Evolutionary conservation across 2,329 filamentous ascomycete genomes (phyloP), one percentile per base, ranked within the genome.

Genomic region (Ophiocordyceps robertsii): DNA sequence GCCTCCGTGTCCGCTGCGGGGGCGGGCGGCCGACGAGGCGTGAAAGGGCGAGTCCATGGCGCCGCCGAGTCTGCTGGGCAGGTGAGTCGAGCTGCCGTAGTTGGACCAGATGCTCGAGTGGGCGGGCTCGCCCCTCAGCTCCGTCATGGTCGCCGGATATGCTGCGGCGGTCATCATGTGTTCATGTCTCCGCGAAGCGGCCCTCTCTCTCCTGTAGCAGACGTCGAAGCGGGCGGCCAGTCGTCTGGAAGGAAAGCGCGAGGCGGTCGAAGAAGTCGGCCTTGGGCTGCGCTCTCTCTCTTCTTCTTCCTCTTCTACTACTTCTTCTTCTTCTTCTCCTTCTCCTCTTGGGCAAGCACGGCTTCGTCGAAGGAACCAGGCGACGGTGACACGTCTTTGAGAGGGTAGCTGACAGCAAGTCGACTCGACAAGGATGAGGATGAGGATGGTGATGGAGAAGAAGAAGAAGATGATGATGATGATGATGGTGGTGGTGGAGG

Each of bases 91-190:
- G 47, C 64, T 65, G 49, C 66, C 68, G 60, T 78, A 78, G 63
- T 66, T 73, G 52, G 72, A 65, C 74, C 74, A 78, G 52, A 78
- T 61, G 59, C 66, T 69, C 53, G 68, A 65, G 60, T 76, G 73
- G 57, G 68, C 61, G 55, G 72, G 63, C 61, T 78, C 74, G 57
- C 66, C 64, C 68, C 76, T 76, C 65, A 78, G 59, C 59, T 77
- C 74, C 70, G 74, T 72, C 74, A 78, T 77, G 58, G 68, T 73
- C 57, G 70, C 69, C 65, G 73, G 70, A 61, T 77, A 75, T 51
- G 72, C 73, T 60, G 72, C 64, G 56, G 70, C 71, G 65, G 72
- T 73, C 67, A 73, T 75, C 72, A 77, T 77, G 69, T 63, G 70
- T 66, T 57, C 70, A 72, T 74, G 56, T 51, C 50, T 49, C 16